Base-by-base conservation (phyloP, 495 filamentous ascomycete species). In the Hypoxylon intermedium region DNA sequence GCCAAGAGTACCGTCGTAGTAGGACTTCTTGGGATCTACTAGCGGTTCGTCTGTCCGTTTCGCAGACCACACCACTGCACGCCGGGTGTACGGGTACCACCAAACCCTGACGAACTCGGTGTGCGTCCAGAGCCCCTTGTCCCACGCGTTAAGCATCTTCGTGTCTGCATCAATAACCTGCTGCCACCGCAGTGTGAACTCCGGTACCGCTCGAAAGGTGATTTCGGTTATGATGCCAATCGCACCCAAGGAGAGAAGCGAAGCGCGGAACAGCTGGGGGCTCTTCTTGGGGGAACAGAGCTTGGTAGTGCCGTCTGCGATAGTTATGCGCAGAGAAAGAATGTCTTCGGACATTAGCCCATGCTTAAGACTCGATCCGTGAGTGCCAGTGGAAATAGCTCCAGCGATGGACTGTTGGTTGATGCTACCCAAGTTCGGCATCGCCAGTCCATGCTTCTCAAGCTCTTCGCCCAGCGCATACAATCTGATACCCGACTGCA, bases 81-180 rank as follows among this genome's bases (percentile, higher is more conserved):
- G 81, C 45, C 88, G 83, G 74, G 87, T 89, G 77, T 98, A 97
- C 1, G 94, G 94, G 72, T 96, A 84, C 94, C 94, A 98, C 94
- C 94, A 98, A 36, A 97, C 89, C 19, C 94, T 84, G 34, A 93
- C 90, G 67, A 92, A 98, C 71, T 97, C 91, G 63, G 86, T 81
- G 34, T 84, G 82, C 5, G 83, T 90, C 95, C 95, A 98, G 20
- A 97, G 78, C 9, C 78, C 82, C 12, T 72, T 78, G 2, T 88
- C 79, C 93, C 94, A 98, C 7, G 82, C 75, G 4, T 77, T 72
- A 28, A 98, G 72, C 37, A 98, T 83, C 15, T 82, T 72, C 4
- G 77, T 60, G 30, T 96, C 83, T 4, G 83, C 68, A 43, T 90
- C 82, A 52, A 97, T 82, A 15, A 87, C 82, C 77, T 97, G 95